Conservation (phyloP, 352 stramenopile genomes). For the Phytophthora litchii region DNA sequence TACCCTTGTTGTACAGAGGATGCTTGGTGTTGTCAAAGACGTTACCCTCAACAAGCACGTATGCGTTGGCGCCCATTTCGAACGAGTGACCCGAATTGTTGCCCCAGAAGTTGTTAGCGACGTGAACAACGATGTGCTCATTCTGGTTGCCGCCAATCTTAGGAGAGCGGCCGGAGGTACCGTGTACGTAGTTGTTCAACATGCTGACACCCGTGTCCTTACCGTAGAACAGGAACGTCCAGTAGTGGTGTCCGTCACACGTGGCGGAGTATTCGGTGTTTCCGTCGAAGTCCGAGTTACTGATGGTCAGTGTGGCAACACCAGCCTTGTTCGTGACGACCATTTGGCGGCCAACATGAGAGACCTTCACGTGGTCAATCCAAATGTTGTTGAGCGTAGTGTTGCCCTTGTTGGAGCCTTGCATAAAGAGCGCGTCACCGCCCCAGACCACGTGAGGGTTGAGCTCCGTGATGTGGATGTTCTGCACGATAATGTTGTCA, state of each 20-base stretch:
- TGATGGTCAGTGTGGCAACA: conserved; percentile 48
- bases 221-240: conserved; percentile 43
- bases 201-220: conserved; percentile 35
- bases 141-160: conserved; percentile 32
- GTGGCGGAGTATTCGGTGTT: conserved; percentile 43
- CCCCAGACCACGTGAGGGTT: conserved; percentile 53
- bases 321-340: conserved; percentile 41
- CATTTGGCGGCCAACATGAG: conserved; percentile 47
- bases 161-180: conserved; percentile 43
- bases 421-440: conserved; percentile 33
- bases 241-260: conserved; percentile 65
- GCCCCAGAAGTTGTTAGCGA: conserved; percentile 50
- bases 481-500: conserved; percentile 56
- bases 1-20: conserved; percentile 20
- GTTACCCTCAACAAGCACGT: conserved; percentile 48
- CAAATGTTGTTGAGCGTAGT: conserved; percentile 42
- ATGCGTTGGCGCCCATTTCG: conserved; percentile 34
- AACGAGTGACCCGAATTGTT: conserved; percentile 49
- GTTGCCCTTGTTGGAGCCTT: conserved; percentile 30
- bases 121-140: conserved; percentile 30
- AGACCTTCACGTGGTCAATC: conserved; percentile 60
- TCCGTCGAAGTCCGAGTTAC: conserved; percentile 62
- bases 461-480: conserved; percentile 55
- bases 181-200: conserved; percentile 51
- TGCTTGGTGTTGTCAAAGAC: conserved; percentile 41